phyloP scores from a whole-genome alignment of 2,329 filamentous ascomycete genomes.

The Colletotrichum sp. region DNA sequence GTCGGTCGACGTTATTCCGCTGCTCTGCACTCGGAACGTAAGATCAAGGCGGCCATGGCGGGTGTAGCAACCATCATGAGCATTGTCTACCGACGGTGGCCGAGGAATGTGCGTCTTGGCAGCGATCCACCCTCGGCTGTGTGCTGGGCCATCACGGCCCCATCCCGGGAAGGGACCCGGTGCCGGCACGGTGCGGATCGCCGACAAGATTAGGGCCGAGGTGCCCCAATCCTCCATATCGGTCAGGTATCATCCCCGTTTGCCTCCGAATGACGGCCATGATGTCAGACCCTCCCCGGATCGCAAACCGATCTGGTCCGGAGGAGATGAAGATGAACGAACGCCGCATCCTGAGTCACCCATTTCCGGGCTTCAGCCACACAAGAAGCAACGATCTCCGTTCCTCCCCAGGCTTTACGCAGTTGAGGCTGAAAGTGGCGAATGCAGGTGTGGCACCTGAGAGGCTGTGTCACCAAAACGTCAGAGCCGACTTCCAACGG shows the following conservation, averaged over 20 bases:
- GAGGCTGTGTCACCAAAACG: not conserved
- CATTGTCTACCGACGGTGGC: not conserved
- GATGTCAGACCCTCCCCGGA: not conserved
- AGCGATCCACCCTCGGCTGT: not conserved
- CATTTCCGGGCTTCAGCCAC: not conserved
- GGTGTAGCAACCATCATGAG: not conserved
- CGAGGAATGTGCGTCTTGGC: not conserved
- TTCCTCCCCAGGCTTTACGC: not conserved
- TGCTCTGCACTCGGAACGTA: fast-evolving
- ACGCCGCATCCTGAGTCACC: not conserved
- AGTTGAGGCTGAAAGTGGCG: not conserved
- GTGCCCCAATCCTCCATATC: not conserved
- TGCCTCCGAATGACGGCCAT: not conserved
- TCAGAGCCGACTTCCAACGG: not conserved
- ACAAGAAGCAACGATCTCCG: not conserved
- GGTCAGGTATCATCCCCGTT: not conserved
- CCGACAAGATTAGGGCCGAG: not conserved
- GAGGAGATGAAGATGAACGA: not conserved
- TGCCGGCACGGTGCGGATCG: not conserved
- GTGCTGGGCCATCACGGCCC: not conserved
- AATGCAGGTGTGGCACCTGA: not conserved
- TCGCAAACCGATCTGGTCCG: not conserved
- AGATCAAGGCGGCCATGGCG: not conserved
- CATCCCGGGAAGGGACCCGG: not conserved
- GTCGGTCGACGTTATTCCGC: fast-evolving